A percentile compares a stretch with the other conserved stretches of the same genome.
Conservation (phyloP, 495 filamentous ascomycete genomes). For the Umbilicaria muhlenbergii region DNA sequence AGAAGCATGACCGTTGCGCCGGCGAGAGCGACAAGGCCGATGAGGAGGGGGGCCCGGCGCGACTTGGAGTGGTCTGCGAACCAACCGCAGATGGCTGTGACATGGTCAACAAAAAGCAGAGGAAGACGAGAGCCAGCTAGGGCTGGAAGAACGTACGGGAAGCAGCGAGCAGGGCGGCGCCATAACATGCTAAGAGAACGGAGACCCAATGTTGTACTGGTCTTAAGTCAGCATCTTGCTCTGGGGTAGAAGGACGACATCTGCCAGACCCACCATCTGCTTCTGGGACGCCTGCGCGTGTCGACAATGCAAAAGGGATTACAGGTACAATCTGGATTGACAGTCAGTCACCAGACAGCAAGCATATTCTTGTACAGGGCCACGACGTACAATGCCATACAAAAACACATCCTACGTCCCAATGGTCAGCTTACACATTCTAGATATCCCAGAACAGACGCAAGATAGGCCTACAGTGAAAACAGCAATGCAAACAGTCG, state of each 20-base stretch:
- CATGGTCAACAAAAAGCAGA: neutral
- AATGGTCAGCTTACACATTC: slow-evolving; percentile 15
- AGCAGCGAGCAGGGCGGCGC: slow-evolving; percentile 49
- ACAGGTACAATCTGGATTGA: slow-evolving; percentile 53
- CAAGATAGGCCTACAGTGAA: slow-evolving; percentile 28
- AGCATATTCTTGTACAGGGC: neutral
- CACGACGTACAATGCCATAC: slow-evolving; percentile 44
- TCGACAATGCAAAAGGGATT: slow-evolving; percentile 60
- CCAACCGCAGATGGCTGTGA: slow-evolving; percentile 25
- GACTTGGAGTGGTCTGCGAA: slow-evolving; percentile 53
- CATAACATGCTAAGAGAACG: slow-evolving; percentile 66
- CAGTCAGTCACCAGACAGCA: neutral
- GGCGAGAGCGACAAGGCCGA: slow-evolving; percentile 53
- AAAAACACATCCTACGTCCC: slow-evolving; percentile 54
- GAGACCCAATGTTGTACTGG: slow-evolving; percentile 58
- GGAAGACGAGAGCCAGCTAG: neutral
- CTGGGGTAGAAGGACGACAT: neutral
- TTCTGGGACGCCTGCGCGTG: slow-evolving; percentile 39
- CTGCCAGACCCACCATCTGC: slow-evolving; percentile 25
- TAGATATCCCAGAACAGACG: slow-evolving; percentile 14
- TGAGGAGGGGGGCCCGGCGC: slow-evolving; percentile 50
- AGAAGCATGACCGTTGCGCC: slow-evolving; percentile 61
- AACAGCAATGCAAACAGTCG: slow-evolving; percentile 36
- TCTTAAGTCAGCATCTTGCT: slow-evolving; percentile 4
- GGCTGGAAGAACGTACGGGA: slow-evolving; percentile 22